Evolutionary conservation across 2,329 filamentous ascomycete genomes (phyloP).

Genomic region (Trichophyton schoenleinii): DNA sequence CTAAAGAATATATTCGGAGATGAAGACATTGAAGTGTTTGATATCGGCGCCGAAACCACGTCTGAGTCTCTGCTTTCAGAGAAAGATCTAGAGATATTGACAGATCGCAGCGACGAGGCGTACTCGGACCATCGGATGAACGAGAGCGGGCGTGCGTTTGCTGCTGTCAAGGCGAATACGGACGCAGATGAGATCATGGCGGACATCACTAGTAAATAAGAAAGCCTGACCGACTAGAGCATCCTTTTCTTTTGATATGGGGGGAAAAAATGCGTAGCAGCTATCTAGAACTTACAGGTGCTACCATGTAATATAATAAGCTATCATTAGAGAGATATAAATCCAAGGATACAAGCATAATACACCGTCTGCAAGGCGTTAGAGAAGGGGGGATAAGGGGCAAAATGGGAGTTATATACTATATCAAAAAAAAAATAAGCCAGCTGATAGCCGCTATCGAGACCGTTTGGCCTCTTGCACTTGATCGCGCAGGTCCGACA

Average conservation of each 20-base stretch:
- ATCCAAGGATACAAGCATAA: neutral
- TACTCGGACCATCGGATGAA: constrained; percentile 66
- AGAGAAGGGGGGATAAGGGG: too few relatives aligned
- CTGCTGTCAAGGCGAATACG: constrained; percentile 66
- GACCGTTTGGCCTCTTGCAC: constrained; percentile 67
- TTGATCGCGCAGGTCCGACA: constrained; percentile 66
- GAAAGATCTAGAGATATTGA: constrained; percentile 62
- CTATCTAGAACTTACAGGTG: too few relatives aligned
- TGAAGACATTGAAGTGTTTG: constrained; percentile 59
- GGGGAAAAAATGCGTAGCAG: constrained; percentile 9
- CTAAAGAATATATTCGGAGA: constrained; percentile 52
- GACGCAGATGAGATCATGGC: constrained; percentile 24
- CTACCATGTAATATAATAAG: too few relatives aligned
- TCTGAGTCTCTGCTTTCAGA: constrained; percentile 51
- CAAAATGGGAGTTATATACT: neutral
- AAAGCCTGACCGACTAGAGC: neutral
- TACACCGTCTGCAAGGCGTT: neutral
- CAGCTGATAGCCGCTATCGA: constrained; percentile 5
- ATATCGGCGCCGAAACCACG: constrained; percentile 39
- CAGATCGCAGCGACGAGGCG: constrained; percentile 58
- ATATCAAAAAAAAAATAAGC: neutral
- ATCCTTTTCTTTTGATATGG: neutral
- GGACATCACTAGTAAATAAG: constrained; percentile 13
- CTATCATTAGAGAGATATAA: too few relatives aligned
- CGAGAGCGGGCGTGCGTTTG: constrained; percentile 43